These are phyloP conservation scores for Penicillium sp. DNA, from an alignment of 2,329 filamentous ascomycete genomes.

Conservation along the genomic window DNA sequence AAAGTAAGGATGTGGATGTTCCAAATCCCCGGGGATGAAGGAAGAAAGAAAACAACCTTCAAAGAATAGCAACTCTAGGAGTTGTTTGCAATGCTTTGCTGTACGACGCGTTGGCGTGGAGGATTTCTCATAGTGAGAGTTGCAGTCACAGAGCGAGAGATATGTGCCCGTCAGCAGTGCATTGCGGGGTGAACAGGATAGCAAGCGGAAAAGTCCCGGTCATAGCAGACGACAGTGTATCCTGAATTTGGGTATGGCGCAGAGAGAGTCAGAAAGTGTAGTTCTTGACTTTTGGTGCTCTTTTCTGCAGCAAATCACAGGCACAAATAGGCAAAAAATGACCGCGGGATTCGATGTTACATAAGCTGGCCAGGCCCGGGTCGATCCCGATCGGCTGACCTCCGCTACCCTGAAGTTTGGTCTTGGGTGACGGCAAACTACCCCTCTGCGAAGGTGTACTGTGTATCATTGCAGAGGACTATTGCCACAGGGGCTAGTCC, in stretches of 20 bases:
- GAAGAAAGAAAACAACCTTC: not conserved
- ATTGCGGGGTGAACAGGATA: conserved; percentile 2
- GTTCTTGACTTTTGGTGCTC: not conserved
- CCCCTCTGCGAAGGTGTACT: too few relatives aligned
- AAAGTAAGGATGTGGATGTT: not conserved
- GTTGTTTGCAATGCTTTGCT: not conserved
- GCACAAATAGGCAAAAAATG: conserved; percentile 7
- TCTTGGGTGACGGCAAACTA: too few relatives aligned
- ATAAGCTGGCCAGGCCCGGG: conserved; percentile 6
- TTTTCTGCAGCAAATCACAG: conserved; percentile 3
- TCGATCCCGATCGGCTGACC: conserved; percentile 8
- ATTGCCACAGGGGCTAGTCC: too few relatives aligned
- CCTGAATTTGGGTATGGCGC: not conserved
- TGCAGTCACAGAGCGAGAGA: not conserved
- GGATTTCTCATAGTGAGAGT: conserved; percentile 9
- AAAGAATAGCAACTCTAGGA: not conserved
- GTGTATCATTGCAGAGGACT: too few relatives aligned
- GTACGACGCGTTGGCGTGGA: not conserved
- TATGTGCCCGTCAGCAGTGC: conserved; percentile 4
- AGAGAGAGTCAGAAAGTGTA: not conserved
- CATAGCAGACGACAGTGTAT: not conserved
- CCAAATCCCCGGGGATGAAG: not conserved
- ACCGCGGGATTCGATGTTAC: not conserved
- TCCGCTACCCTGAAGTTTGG: too few relatives aligned
- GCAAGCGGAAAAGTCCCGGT: conserved; percentile 2